Evolutionary conservation across 345 rosid genomes (phyloP), one percentile per base, ranked within the genome.

Genomic region (Adansonia digitata): DNA sequence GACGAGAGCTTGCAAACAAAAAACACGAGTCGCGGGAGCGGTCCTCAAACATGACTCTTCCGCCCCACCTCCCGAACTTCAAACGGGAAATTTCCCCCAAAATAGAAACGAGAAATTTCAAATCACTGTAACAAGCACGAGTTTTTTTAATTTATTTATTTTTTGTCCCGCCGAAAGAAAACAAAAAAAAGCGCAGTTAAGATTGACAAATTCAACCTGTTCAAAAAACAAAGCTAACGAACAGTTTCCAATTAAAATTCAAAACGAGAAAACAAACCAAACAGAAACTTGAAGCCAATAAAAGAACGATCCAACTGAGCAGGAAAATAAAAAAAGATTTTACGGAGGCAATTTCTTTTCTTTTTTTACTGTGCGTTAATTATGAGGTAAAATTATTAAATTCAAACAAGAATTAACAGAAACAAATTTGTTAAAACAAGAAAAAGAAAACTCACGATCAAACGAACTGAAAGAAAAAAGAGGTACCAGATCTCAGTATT

Each of bases 21-120:
- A 86, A 78, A 81, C 85, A 84, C 51, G 82, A 83, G 57, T 85
- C 86, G 69, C 63, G 73, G 86, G 88, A 81, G 74, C 86, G 88
- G 31, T 88, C 87, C 83, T 93, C 97, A 84, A 91, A 85, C 98
- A 93, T 93, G 55, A 62, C 77, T 86, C 86, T 82, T 76, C 20
- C 4, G 27, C 46, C 46, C 46, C 74, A n/a, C 57, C 85, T 80
- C 73, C 77, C 79, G 53, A 69, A 20, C 73, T 75, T 72, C 69
- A 53, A 62, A 68, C 66, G 26, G 20, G 34, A n/a, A 29, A 34
- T 26, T 26, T 59, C 13, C 57, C 46, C 45, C 22, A 26, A 29
- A 60, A 48, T 10, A 27, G 15, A 34, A 8, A 20, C 15, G 24
- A 61, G 11, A 31, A 17, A 6, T 61, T 20, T 22, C 35, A 43